phyloP scores from a whole-genome alignment of 164 flowering plant species.

The Chimonanthus salicifolius region DNA sequence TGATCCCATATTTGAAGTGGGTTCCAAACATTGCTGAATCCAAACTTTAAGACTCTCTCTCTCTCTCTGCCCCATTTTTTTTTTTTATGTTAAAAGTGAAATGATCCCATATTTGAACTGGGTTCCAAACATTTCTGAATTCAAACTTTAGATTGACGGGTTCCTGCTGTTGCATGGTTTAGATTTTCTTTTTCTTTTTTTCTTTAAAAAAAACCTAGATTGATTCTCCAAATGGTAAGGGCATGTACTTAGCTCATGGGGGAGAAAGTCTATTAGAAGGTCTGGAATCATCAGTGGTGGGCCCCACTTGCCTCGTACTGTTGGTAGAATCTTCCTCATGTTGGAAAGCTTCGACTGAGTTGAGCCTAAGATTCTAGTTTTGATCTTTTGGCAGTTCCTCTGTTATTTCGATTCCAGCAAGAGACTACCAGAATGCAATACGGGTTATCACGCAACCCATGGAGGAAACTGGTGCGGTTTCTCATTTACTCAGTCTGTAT shows the following conservation, averaged over 20 bases:
- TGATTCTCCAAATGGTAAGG: too few relatives aligned
- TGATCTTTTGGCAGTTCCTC: constrained; percentile 23
- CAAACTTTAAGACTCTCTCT: not conserved
- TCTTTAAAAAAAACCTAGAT: too few relatives aligned
- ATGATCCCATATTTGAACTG: too few relatives aligned
- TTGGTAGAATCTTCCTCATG: too few relatives aligned
- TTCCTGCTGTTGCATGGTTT: too few relatives aligned
- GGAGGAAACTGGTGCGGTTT: constrained; percentile 41
- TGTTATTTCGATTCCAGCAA: constrained; percentile 26
- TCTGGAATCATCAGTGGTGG: not conserved
- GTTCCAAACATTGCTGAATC: not conserved
- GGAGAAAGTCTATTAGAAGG: too few relatives aligned
- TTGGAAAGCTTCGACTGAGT: too few relatives aligned
- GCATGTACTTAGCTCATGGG: too few relatives aligned
- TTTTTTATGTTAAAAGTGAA: not conserved
- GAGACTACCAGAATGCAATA: constrained; percentile 22
- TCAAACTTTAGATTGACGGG: too few relatives aligned
- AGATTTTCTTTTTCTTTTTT: not conserved
- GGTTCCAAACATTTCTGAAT: too few relatives aligned
- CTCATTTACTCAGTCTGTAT: not conserved
- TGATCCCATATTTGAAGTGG: not conserved
- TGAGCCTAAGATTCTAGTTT: too few relatives aligned
- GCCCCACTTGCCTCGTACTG: not conserved
- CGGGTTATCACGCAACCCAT: constrained; percentile 47
- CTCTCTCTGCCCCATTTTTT: not conserved